Percentiles rank a stretch among this genome's conserved stretches.
phyloP scores from a whole-genome alignment of 257 asterid genomes.

The Plantago elongata region DNA sequence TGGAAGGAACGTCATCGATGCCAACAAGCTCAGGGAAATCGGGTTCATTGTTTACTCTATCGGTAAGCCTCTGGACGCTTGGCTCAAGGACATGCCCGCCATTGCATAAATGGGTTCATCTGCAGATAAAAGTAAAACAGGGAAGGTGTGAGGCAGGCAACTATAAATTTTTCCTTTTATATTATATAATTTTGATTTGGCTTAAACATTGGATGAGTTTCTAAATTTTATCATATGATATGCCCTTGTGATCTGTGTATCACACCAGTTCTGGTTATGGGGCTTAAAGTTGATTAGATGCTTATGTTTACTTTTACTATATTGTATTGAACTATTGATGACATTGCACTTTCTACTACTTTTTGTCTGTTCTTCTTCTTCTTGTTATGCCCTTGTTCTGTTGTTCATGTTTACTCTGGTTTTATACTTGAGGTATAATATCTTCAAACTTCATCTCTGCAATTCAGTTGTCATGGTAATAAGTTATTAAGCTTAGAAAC shows the following conservation, averaged over 20 bases:
- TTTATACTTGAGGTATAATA: neutral
- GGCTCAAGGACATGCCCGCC: constrained; percentile 85
- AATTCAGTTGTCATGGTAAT: too few relatives aligned
- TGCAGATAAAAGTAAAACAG: constrained; percentile 23
- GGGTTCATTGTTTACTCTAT: constrained; percentile 68
- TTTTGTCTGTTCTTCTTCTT: constrained; percentile 19
- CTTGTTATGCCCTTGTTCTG: constrained; percentile 2
- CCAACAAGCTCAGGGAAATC: constrained; percentile 55
- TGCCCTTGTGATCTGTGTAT: constrained; percentile 37
- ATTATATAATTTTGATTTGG: constrained; percentile 27
- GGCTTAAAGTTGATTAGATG: constrained; percentile 16
- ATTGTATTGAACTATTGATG: constrained; percentile 31
- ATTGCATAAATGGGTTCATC: constrained; percentile 32
- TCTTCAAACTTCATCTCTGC: too few relatives aligned
- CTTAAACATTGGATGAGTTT: constrained; percentile 23
- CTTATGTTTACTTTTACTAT: constrained; percentile 21
- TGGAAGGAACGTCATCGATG: constrained; percentile 49
- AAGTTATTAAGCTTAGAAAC: too few relatives aligned
- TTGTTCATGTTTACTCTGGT: neutral
- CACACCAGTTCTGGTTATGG: constrained; percentile 18
- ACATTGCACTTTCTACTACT: constrained; percentile 16
- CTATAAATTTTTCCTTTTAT: constrained; percentile 33
- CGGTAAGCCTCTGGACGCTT: constrained; percentile 66
- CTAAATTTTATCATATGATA: constrained; percentile 20
- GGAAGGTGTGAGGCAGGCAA: constrained; percentile 23